Conservation (phyloP, 2,329 filamentous ascomycete genomes). For the Teratosphaeria destructans region DNA sequence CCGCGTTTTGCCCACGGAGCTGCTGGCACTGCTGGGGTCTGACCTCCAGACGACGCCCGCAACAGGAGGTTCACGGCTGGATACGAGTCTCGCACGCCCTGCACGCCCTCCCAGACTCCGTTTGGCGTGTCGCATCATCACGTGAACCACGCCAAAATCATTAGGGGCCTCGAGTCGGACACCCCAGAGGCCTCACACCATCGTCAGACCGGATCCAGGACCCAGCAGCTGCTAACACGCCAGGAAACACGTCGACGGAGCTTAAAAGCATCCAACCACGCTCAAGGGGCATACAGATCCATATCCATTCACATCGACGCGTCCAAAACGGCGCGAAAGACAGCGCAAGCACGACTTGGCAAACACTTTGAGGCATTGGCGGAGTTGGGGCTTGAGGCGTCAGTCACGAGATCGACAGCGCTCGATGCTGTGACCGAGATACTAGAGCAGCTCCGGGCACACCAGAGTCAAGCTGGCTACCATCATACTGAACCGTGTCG, state of each 20-base stretch:
- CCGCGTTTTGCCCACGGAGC: background rate
- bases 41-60: background rate
- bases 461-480: slow-evolving; percentile 23
- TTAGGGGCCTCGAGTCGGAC: background rate
- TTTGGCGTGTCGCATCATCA: slow-evolving; percentile 6
- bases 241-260: background rate
- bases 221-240: background rate
- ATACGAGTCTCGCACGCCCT: background rate
- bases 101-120: background rate
- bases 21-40: background rate
- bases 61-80: background rate
- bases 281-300: background rate
- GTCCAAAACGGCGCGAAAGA: background rate
- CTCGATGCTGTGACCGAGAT: background rate
- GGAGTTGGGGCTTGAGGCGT: background rate
- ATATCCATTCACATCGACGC: background rate
- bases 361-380: background rate
- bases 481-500: slow-evolving; percentile 19
- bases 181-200: background rate
- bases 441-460: background rate
- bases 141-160: background rate
- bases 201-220: background rate
- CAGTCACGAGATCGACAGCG: background rate
- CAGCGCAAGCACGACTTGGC: background rate
- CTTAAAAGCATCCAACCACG: background rate